phyloP scores from a whole-genome alignment of 2,329 filamentous ascomycete species.

The Phaeosphaeria sp. region DNA sequence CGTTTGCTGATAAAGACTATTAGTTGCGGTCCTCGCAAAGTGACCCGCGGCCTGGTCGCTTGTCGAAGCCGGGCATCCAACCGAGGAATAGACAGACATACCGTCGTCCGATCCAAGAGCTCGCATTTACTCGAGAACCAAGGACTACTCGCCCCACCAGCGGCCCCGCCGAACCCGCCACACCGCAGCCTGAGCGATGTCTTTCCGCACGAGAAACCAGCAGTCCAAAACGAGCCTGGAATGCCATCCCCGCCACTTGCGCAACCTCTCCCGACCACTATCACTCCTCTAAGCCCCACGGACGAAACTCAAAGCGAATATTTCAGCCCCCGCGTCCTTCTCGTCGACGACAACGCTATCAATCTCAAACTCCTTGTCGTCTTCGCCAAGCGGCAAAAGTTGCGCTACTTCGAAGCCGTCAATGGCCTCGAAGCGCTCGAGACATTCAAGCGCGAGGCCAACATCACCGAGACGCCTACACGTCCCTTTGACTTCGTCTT shows the following conservation, averaged over 20 bases:
- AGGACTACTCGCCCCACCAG: slow-evolving; percentile 16
- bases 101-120: slow-evolving; percentile 26
- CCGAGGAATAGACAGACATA: slow-evolving; percentile 14
- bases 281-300: slow-evolving; percentile 22
- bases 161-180: slow-evolving; percentile 5
- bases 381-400: slow-evolving; percentile 46
- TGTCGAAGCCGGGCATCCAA: slow-evolving; percentile 26
- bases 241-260: slow-evolving; percentile 19
- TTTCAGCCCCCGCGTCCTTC: slow-evolving; percentile 38
- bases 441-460: slow-evolving; percentile 27
- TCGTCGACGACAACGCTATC: slow-evolving; percentile 45
- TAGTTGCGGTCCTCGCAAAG: slow-evolving; percentile 37
- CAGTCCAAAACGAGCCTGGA: background rate
- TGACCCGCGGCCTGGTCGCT: slow-evolving; percentile 30
- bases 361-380: slow-evolving; percentile 49
- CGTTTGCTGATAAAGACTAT: background rate
- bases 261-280: slow-evolving; percentile 21
- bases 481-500: slow-evolving; percentile 40
- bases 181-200: slow-evolving; percentile 35
- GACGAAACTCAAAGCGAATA: slow-evolving; percentile 23
- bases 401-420: slow-evolving; percentile 34
- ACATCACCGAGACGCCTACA: slow-evolving; percentile 16
- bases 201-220: slow-evolving; percentile 10
- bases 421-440: slow-evolving; percentile 44
- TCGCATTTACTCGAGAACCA: slow-evolving; percentile 12